phyloP scores from a whole-genome alignment of 108 stramenopile genomes.

The Cyclotella kingstonii region DNA sequence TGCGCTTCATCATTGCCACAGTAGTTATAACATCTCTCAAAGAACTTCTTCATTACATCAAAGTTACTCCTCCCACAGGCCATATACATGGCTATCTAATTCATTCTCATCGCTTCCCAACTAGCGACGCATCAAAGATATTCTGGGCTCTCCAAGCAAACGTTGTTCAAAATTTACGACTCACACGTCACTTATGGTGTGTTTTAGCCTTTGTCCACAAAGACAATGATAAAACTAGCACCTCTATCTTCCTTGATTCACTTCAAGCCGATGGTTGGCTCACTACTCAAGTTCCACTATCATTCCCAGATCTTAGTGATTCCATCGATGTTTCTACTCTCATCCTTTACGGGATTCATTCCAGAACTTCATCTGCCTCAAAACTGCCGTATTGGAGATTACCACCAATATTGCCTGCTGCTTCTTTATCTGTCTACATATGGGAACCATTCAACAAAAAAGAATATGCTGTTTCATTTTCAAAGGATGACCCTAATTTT shows the following conservation, averaged over 20 bases:
- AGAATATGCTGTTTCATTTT: too few species aligned
- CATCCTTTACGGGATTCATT: conserved; percentile 1
- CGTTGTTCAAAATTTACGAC: not conserved
- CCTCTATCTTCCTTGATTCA: not conserved
- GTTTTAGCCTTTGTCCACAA: not conserved
- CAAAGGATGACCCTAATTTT: too few species aligned
- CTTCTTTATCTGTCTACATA: not conserved
- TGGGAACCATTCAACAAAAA: too few species aligned
- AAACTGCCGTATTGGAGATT: not conserved
- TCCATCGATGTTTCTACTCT: not conserved
- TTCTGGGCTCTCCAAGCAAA: not conserved
- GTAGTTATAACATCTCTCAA: too few species aligned
- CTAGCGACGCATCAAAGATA: not conserved
- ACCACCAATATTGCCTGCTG: not conserved
- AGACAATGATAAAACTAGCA: not conserved
- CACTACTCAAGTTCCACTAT: not conserved
- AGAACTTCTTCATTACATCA: not conserved
- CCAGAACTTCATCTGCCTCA: not conserved
- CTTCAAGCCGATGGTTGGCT: not conserved
- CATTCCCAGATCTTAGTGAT: conserved; percentile 1
- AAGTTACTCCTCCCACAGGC: not conserved
- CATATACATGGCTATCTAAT: conserved; percentile 1
- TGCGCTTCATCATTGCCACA: too few species aligned
- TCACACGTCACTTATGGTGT: not conserved
- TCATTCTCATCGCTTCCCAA: conserved; percentile 1